phyloP scores from a whole-genome alignment of 108 stramenopile species.

The Skeletonema costatum region DNA sequence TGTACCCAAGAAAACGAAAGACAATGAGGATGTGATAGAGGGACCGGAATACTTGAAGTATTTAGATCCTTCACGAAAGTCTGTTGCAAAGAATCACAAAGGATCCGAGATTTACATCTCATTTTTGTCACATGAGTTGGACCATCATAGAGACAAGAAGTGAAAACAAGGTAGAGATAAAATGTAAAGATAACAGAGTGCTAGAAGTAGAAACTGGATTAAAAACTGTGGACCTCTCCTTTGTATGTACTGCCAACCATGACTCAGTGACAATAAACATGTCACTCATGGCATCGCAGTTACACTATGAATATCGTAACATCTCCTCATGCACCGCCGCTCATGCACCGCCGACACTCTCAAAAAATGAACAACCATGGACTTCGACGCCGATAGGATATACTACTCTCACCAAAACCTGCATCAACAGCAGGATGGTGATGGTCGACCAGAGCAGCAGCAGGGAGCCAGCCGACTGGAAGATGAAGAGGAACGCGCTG shows the following conservation, averaged over 20 bases:
- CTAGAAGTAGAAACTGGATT: too few relatives aligned
- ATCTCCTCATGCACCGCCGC: too few relatives aligned
- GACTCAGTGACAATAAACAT: too few relatives aligned
- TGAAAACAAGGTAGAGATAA: not conserved
- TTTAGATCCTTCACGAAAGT: slow-evolving; percentile 29
- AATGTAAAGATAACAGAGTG: too few relatives aligned
- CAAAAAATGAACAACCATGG: slow-evolving; percentile 32
- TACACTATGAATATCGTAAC: too few relatives aligned
- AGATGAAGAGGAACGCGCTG: slow-evolving; percentile 42
- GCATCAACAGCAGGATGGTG: slow-evolving; percentile 31
- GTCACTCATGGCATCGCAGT: too few relatives aligned
- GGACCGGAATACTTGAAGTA: slow-evolving; percentile 42
- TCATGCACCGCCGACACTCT: too few relatives aligned
- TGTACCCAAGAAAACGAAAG: slow-evolving; percentile 20
- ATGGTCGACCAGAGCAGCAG: slow-evolving; percentile 15
- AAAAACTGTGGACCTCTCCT: too few relatives aligned
- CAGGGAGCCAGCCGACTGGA: not conserved
- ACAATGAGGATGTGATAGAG: slow-evolving; percentile 23
- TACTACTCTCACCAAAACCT: slow-evolving; percentile 89
- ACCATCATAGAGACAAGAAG: not conserved
- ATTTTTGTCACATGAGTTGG: slow-evolving; percentile 36
- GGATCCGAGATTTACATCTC: slow-evolving; percentile 35
- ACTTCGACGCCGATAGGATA: slow-evolving; percentile 83
- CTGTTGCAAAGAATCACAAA: slow-evolving; percentile 25
- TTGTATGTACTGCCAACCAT: too few relatives aligned